These are phyloP conservation scores for Synchytrium microbalum DNA, from an alignment of 371 early-diverging fungal species.

Conservation along the genomic window DNA sequence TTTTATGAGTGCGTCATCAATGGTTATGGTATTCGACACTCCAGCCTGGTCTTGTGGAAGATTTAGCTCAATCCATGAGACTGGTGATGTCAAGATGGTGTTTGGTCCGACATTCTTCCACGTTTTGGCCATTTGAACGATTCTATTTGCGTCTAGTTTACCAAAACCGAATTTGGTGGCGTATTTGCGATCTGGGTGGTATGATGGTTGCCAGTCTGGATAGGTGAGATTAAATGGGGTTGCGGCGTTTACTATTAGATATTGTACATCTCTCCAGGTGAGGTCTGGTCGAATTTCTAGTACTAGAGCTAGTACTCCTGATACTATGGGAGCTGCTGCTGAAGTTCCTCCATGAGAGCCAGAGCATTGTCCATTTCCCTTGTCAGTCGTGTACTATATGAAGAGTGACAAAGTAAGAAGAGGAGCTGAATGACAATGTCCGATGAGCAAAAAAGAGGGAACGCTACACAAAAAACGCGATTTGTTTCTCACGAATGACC, in stretches of 20 bases:
- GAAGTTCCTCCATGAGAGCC: slow-evolving; percentile 86
- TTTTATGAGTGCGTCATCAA: slow-evolving; percentile 26
- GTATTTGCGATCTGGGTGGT: slow-evolving; percentile 40
- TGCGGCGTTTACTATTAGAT: slow-evolving; percentile 71
- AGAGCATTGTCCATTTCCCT: slow-evolving; percentile 35
- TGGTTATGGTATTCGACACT: neutral
- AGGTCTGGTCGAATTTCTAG: slow-evolving; percentile 74
- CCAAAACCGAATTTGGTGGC: slow-evolving; percentile 91
- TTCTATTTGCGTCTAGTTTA: slow-evolving; percentile 70
- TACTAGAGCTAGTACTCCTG: slow-evolving; percentile 88
- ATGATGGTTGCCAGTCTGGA: slow-evolving; percentile 24
- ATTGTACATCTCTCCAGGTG: slow-evolving; percentile 87
- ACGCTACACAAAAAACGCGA: neutral
- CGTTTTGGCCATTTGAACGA: slow-evolving; percentile 72
- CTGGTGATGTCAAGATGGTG: slow-evolving; percentile 39
- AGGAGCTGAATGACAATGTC: too few species aligned
- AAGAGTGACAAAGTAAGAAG: too few species aligned
- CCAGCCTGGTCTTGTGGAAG: slow-evolving; percentile 48
- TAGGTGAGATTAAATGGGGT: slow-evolving; percentile 55
- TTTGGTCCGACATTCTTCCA: slow-evolving; percentile 59
- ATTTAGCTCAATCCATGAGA: slow-evolving; percentile 33
- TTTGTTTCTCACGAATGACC: neutral
- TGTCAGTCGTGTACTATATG: slow-evolving; percentile 74
- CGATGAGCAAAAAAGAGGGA: neutral
- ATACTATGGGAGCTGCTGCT: slow-evolving; percentile 93